Evolutionary conservation across 257 asterid genomes (phyloP).

Genomic region (Solanum lycopersicoides): DNA sequence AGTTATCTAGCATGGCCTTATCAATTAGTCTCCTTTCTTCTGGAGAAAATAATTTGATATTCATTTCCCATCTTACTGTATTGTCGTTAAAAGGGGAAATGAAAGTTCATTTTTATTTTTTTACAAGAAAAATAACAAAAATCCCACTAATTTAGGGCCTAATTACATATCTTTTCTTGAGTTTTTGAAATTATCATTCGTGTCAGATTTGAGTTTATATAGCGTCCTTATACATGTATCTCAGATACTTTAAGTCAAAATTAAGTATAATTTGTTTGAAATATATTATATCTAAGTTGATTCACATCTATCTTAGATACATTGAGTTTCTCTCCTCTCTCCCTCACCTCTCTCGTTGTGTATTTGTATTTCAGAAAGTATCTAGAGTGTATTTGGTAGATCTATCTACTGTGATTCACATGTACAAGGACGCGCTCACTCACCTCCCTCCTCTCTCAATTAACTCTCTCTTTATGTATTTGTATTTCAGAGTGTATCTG

Average conservation of each 20-base stretch:
- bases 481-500: too few species aligned
- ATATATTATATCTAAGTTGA: not conserved
- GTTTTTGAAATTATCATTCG: not conserved
- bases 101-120: not conserved
- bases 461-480: too few species aligned
- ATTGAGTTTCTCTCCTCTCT: too few species aligned
- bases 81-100: not conserved
- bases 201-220: not conserved
- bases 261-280: too few species aligned
- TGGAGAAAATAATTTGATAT: not conserved
- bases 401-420: not conserved
- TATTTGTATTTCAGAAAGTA: too few species aligned
- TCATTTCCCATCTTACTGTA: not conserved
- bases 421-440: too few species aligned
- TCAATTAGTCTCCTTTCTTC: not conserved
- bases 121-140: not conserved
- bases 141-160: not conserved
- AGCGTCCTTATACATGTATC: too few species aligned
- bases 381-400: too few species aligned
- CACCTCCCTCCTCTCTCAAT: too few species aligned
- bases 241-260: too few species aligned
- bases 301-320: too few species aligned
- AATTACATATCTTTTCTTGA: not conserved
- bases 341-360: not conserved
- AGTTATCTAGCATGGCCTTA: not conserved